A percentile compares a stretch with the other conserved stretches of the same genome.
phyloP scores from a whole-genome alignment of 1,139 yeast species.

The Scheffersomyces lignicola region DNA sequence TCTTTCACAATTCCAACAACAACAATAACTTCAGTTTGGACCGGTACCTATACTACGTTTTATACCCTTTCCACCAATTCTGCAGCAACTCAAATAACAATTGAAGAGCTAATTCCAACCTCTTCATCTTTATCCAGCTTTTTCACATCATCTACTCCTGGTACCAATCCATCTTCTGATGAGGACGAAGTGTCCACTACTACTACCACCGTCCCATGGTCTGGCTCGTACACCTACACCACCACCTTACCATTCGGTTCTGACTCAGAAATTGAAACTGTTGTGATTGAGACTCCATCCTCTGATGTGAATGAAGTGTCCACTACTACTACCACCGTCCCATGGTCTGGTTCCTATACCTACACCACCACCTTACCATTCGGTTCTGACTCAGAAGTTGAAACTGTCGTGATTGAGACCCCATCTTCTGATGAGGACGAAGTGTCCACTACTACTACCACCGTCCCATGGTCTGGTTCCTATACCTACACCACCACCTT shows the following conservation, averaged over 20 bases:
- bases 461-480: slow-evolving; percentile 6
- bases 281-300: slow-evolving; percentile 7
- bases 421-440: neutral
- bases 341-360: slow-evolving; percentile 6
- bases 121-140: slow-evolving; percentile 2
- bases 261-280: slow-evolving; percentile 9
- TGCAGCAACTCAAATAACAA: neutral
- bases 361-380: slow-evolving; percentile 6
- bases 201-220: slow-evolving; percentile 5
- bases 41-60: slow-evolving; percentile 3
- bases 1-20: slow-evolving; percentile 4
- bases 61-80: slow-evolving; percentile 1
- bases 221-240: neutral
- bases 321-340: slow-evolving; percentile 8
- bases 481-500: slow-evolving; percentile 6
- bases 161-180: slow-evolving; percentile 4
- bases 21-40: slow-evolving; percentile 6
- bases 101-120: neutral
- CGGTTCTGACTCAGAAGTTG: neutral
- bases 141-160: neutral
- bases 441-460: slow-evolving; percentile 7
- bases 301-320: slow-evolving; percentile 2
- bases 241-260: slow-evolving; percentile 3
- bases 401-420: slow-evolving; percentile 2
- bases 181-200: slow-evolving; percentile 1